Percentiles rank a stretch among this genome's conserved stretches.
These are phyloP conservation scores for Paramecium tetraurelia DNA, from an alignment of 73 alveolate genomes.

Conservation along the genomic window DNA sequence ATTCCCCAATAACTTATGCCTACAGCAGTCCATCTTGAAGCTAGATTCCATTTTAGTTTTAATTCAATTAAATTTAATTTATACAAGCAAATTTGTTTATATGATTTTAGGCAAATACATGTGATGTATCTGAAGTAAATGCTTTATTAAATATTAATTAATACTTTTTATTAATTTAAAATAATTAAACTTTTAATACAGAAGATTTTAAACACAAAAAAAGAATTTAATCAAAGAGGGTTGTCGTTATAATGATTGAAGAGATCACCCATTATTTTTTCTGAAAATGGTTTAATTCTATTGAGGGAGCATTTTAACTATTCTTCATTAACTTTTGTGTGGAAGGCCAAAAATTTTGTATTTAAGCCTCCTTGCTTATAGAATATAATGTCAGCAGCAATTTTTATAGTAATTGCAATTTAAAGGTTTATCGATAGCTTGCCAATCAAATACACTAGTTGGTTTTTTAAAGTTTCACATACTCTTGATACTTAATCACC, in stretches of 20 bases:
- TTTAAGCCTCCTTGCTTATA: conserved; percentile 30
- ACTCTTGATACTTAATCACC: neutral
- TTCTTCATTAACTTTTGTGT: conserved; percentile 32
- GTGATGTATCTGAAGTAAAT: neutral
- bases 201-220: neutral
- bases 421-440: neutral
- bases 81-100: neutral
- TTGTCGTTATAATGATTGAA: neutral
- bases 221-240: neutral
- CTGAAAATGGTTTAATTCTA: conserved; percentile 34
- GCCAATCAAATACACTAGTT: neutral
- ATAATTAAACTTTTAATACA: neutral
- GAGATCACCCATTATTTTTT: neutral
- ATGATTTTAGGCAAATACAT: neutral
- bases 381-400: conserved; percentile 26
- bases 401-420: conserved; percentile 5
- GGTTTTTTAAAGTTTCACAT: neutral
- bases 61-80: neutral
- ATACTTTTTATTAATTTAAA: neutral
- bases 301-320: neutral
- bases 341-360: neutral
- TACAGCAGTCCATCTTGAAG: neutral
- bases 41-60: neutral
- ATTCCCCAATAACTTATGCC: neutral
- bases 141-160: neutral